These are phyloP conservation scores for Colletotrichum destructivum DNA, from an alignment of 2,329 filamentous ascomycete genomes.

Conservation along the genomic window DNA sequence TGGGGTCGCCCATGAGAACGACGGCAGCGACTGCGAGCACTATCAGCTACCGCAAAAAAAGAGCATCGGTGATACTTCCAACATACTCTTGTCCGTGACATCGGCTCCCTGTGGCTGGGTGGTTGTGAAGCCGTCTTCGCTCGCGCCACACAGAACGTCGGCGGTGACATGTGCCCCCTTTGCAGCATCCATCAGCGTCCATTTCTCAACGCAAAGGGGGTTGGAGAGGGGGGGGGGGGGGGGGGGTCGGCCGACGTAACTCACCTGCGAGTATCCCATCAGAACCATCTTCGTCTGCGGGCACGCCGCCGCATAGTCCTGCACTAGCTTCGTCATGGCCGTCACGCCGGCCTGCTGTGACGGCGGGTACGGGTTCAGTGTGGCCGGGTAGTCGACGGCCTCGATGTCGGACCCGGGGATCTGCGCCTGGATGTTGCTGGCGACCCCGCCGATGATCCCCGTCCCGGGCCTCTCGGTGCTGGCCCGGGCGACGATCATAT, in stretches of 20 bases:
- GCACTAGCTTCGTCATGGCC: constrained; percentile 51
- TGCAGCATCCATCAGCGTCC: background rate
- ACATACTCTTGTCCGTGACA: constrained; percentile 50
- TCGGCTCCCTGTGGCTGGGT: constrained; percentile 47
- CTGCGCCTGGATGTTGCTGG: constrained; percentile 49
- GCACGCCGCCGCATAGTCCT: constrained; percentile 53
- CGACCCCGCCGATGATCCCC: constrained; percentile 53
- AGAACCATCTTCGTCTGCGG: constrained; percentile 57
- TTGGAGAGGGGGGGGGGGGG: no score
- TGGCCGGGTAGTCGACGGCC: constrained; percentile 58
- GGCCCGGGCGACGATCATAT: constrained; percentile 58
- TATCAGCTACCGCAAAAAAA: background rate
- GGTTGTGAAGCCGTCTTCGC: constrained; percentile 47
- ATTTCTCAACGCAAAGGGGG: constrained; percentile 26
- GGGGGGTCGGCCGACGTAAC: no score
- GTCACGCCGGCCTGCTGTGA: constrained; percentile 52
- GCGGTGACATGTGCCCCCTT: constrained; percentile 57
- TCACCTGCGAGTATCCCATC: constrained; percentile 59
- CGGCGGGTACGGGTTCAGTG: constrained; percentile 50
- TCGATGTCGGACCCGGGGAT: constrained; percentile 53
- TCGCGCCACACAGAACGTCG: constrained; percentile 57
- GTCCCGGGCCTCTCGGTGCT: constrained; percentile 53
- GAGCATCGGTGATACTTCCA: background rate
- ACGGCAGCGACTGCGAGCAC: constrained; percentile 54
- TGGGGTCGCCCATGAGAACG: constrained; percentile 59